Evolutionary conservation across 371 early-diverging fungal genomes (phyloP), one percentile per base, ranked within the genome.

Genomic region (Saksenaea vasiformis): DNA sequence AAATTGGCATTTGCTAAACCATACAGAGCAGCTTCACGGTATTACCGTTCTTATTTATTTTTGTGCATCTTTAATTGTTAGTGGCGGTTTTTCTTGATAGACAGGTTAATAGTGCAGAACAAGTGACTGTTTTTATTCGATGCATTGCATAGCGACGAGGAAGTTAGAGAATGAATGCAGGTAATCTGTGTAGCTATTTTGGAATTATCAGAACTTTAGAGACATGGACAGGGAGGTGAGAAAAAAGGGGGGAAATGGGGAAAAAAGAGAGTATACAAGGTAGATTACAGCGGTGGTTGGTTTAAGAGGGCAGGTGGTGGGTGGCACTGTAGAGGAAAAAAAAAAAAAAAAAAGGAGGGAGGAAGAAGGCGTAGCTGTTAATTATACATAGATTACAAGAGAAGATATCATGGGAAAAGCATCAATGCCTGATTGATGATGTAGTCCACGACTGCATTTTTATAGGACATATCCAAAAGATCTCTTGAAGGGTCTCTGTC

Each of bases 401-500:
- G 44, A 44, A 13, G 34, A 11, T 17, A 51, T 64, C 58, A 68
- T n/a, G 58, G 56, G 64, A 76, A 90, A 24, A 90, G 66, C 28
- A 70, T 70, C 27, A 66, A 62, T 28, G 76, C 83, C 38, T 86
- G 69, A 60, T 73, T 41, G 54, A 81, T 78, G 44, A 78, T 64
- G 60, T 79, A 88, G 68, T 91, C 93, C 41, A 93, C 86, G 7
- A 86, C 83, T 37, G 85, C 78, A 70, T 91, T 93, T 70, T 93
- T 95, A 39, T 76, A 78, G 7, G 83, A 81, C 89, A 93, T 92
- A 60, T 95, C 93, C 31, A 85, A 69, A 59, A 95, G 79, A 62
- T 96, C 95, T 27, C 81, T 73, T 22, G 79, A 75, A 15, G 88
- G 76, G 58, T 91, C 83, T 8, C 76, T 77, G 69, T 89, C 87